phyloP scores from a whole-genome alignment of 2,329 filamentous ascomycete genomes.

The Exophiala alcalophila region DNA sequence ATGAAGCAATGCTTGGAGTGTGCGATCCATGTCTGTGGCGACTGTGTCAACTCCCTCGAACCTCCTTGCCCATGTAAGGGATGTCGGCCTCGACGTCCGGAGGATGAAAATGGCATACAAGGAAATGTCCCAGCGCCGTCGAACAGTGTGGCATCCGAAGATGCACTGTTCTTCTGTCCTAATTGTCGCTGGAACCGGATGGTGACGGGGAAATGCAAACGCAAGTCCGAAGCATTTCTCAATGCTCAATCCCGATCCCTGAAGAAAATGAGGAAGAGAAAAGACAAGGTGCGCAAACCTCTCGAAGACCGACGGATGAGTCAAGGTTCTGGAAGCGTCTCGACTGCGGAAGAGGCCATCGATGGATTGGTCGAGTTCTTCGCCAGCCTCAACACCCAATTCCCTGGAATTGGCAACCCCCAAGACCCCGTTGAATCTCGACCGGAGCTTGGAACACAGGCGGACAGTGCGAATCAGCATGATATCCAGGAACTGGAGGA shows the following conservation, averaged over 20 bases:
- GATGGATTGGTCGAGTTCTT: conserved; percentile 29
- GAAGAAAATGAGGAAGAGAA: conserved; percentile 25
- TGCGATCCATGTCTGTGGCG: conserved; percentile 46
- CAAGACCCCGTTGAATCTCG: conserved; percentile 2
- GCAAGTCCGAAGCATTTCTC: conserved; percentile 25
- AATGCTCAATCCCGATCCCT: conserved; percentile 13
- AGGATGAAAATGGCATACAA: conserved; percentile 3
- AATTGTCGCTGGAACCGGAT: conserved; percentile 32
- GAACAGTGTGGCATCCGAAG: conserved; percentile 10
- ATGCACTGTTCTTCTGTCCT: conserved; percentile 28
- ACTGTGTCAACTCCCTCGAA: conserved; percentile 37
- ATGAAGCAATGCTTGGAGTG: conserved; percentile 47
- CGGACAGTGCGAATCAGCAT: conserved; percentile 3
- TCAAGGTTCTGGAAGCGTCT: neutral
- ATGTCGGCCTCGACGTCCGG: conserved; percentile 19
- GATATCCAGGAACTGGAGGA: conserved; percentile 29
- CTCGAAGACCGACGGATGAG: conserved; percentile 22
- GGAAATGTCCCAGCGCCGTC: conserved; percentile 3
- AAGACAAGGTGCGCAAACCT: conserved; percentile 26
- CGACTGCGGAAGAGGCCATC: conserved; percentile 17
- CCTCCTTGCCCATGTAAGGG: conserved; percentile 29
- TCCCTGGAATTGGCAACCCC: conserved; percentile 3
- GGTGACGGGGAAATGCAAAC: conserved; percentile 28
- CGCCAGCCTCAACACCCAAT: conserved; percentile 17
- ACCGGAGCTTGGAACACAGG: neutral